Percentiles rank a stretch among this genome's conserved stretches.
Conservation (phyloP, 78 protist genomes). For the Trichosphaerium sp. region DNA sequence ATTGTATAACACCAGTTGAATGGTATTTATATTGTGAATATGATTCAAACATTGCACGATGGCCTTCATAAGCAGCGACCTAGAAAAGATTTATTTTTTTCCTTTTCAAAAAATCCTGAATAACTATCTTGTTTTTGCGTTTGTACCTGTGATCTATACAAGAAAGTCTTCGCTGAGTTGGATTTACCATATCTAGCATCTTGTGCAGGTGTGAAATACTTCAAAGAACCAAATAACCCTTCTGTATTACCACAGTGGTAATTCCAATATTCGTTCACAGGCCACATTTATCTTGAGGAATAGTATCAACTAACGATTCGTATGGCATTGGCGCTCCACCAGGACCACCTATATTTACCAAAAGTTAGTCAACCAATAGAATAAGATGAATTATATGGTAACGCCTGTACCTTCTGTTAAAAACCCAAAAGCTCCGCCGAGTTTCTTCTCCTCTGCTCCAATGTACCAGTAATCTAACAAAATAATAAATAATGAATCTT, state of each 20-base stretch:
- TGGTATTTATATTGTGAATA: not conserved
- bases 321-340: not conserved
- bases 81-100: not conserved
- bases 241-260: not conserved
- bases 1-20: not conserved
- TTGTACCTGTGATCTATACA: too few relatives aligned
- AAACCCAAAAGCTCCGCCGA: constrained; percentile 9
- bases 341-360: too few relatives aligned
- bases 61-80: not conserved
- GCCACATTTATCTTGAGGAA: too few relatives aligned
- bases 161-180: too few relatives aligned
- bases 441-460: too few relatives aligned
- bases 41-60: not conserved
- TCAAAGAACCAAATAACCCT: not conserved
- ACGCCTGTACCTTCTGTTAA: constrained; percentile 12
- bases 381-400: too few relatives aligned
- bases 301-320: not conserved
- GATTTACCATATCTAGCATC: not conserved
- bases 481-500: too few relatives aligned
- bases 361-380: not conserved
- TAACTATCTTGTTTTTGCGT: too few relatives aligned
- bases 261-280: not conserved
- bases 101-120: too few relatives aligned
- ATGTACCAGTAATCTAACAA: too few relatives aligned
- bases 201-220: not conserved